Evolutionary conservation across 306 rosid species (phyloP).

Genomic region (Parietaria judaica): DNA sequence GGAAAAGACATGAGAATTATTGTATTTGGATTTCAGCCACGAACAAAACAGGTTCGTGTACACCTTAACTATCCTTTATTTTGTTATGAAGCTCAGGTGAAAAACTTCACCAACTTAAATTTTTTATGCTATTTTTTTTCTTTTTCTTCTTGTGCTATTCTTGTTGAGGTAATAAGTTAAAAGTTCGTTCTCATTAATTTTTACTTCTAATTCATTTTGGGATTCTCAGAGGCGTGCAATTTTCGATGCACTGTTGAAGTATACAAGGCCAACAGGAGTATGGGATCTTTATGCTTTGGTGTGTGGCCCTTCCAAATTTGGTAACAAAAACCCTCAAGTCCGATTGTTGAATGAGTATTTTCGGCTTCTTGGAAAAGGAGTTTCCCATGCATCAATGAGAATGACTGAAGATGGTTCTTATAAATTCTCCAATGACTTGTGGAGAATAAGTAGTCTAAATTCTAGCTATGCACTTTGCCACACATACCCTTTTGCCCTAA

Average conservation of each 20-base stretch:
- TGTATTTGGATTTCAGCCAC: constrained; percentile 85
- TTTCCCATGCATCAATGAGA: constrained; percentile 38
- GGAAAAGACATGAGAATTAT: constrained; percentile 96
- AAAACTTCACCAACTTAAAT: too few species aligned
- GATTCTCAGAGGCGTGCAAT: constrained; percentile 58
- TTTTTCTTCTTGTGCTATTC: too few species aligned
- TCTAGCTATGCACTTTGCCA: constrained; percentile 64
- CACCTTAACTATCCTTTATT: constrained; percentile 5
- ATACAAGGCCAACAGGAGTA: constrained; percentile 52
- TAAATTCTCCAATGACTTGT: constrained; percentile 63
- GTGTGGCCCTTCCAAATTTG: constrained; percentile 65
- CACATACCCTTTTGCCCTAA: constrained; percentile 89
- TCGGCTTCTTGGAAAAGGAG: constrained; percentile 80
- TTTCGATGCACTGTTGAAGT: constrained; percentile 54
- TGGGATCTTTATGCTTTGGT: constrained; percentile 88
- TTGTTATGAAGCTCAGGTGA: too few species aligned
- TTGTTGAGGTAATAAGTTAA: too few species aligned
- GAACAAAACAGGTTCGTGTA: constrained; percentile 76
- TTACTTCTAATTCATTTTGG: constrained; percentile 22
- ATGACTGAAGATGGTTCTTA: constrained; percentile 75
- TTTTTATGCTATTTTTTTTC: too few species aligned
- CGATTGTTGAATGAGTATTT: constrained; percentile 82
- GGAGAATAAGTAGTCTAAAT: constrained; percentile 84
- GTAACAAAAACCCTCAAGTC: constrained; percentile 57
- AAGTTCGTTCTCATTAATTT: background rate